phyloP scores from a whole-genome alignment of 2,329 filamentous ascomycete genomes.

The Lachnellula occidentalis region DNA sequence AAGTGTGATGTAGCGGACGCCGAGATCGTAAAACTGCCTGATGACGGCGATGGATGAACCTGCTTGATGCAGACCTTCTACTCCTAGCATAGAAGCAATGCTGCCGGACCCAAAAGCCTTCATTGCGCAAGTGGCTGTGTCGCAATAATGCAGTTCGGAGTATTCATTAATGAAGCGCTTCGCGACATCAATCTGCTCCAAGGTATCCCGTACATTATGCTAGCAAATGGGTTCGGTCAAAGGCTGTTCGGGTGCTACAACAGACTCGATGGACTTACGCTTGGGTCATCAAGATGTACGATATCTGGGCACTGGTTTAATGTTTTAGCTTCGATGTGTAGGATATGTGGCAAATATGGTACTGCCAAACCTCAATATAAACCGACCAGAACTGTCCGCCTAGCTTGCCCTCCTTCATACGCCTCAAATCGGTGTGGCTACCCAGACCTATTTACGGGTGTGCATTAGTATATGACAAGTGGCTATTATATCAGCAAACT shows the following conservation, averaged over 20 bases:
- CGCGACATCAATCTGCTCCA: constrained; percentile 54
- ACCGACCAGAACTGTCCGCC: constrained; percentile 32
- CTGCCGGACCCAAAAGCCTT: constrained; percentile 34
- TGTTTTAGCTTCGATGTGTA: constrained; percentile 18
- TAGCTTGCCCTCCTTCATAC: constrained; percentile 25
- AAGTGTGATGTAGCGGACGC: constrained; percentile 61
- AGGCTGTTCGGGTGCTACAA: too few species aligned
- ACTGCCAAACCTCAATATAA: constrained; percentile 21
- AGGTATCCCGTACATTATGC: constrained; percentile 41
- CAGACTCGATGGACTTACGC: not conserved
- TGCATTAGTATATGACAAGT: too few species aligned
- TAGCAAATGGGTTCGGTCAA: not conserved
- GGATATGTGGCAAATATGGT: too few species aligned
- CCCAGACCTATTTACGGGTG: not conserved
- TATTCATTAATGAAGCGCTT: constrained; percentile 36
- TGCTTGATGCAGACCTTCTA: constrained; percentile 53
- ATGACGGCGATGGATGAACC: constrained; percentile 51
- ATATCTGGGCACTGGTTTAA: constrained; percentile 8
- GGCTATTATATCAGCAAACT: not conserved
- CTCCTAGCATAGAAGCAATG: constrained; percentile 52
- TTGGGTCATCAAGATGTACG: constrained; percentile 1
- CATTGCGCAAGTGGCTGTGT: constrained; percentile 17
- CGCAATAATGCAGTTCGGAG: constrained; percentile 22
- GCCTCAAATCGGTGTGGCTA: constrained; percentile 28
- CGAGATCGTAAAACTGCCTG: constrained; percentile 54